phyloP scores from a whole-genome alignment of 495 filamentous ascomycete species.

The Penicillium bovifimosum region DNA sequence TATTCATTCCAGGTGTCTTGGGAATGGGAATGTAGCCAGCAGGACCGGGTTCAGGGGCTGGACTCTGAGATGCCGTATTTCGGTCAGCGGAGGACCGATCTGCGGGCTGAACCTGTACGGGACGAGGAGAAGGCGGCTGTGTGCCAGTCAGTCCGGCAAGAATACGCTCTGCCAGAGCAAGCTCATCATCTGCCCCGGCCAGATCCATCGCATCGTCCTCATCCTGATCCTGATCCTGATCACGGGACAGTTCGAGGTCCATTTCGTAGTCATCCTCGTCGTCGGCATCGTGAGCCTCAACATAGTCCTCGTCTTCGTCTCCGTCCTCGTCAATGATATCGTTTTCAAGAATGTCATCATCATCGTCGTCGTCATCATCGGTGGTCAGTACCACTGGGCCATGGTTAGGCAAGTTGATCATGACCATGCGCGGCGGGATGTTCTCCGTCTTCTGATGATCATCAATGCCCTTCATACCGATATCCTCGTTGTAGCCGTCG shows the following conservation, averaged over 20 bases:
- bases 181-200: conserved; percentile 43
- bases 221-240: conserved; percentile 27
- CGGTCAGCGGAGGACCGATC: conserved; percentile 53
- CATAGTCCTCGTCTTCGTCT: conserved; percentile 40
- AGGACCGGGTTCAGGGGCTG: conserved; percentile 19
- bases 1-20: conserved; percentile 28
- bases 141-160: conserved; percentile 31
- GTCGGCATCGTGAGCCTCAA: conserved; percentile 42
- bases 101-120: conserved; percentile 26
- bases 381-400: conserved; percentile 37
- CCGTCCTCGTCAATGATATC: conserved; percentile 47
- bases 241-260: conserved; percentile 17
- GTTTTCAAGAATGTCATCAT: conserved; percentile 22
- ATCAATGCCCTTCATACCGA: conserved; percentile 82
- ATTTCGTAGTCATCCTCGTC: conserved; percentile 39
- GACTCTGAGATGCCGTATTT: conserved; percentile 16
- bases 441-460: conserved; percentile 64
- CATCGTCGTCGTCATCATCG: conserved; percentile 47
- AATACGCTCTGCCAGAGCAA: conserved; percentile 63
- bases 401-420: conserved; percentile 35
- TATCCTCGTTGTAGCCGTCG: conserved; percentile 71
- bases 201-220: conserved; percentile 46
- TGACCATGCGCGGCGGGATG: conserved; percentile 30
- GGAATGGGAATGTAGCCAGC: conserved; percentile 34
- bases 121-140: conserved; percentile 7